Base-by-base conservation (phyloP, 2,329 filamentous ascomycete genomes). In the Xylariaceae sp. region DNA sequence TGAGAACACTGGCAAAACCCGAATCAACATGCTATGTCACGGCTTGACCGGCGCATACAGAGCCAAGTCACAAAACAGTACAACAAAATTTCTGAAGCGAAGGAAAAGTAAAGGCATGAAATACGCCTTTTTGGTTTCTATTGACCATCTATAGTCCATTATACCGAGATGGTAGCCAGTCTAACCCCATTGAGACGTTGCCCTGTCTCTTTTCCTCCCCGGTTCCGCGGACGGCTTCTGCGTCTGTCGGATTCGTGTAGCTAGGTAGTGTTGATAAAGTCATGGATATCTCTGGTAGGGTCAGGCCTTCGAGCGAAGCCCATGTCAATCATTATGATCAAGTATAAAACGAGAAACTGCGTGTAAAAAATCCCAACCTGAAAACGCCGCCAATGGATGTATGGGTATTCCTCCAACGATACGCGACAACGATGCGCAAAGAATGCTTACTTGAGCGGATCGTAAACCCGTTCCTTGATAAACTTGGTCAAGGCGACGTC, bases 401-500 rank as follows among this genome's bases (percentile, higher is more conserved):
- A 44, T 30, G 31, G 31, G 15, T 41, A 36, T 42, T 38, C 34
- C 34, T 42, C 37, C 41, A 15, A 42, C 37, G 47, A 32, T n/a
- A 38, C 17, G 32, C 37, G 37, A 9, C 19, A 47, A 47, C 41
- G 43, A 44, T 44, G 42, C 43, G 37, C 39, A 32, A 44, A n/a
- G 42, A 46, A 29, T 44, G 47, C 43, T 54, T 57, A 59, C 54
- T 59, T 61, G 40, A 62, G 52, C 47, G 80, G 80, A 56, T 83
- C 73, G 56, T 84, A 84, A 52, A 81, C 69, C 52, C 64, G 69
- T 52, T 72, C 65, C 71, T 77, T 76, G 66, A 84, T 83, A 65
- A 63, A 83, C 46, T 71, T 69, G 32, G 68, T 76, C 52, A 84
- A 64, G 40, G 76, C 74, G 29, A 81, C 77, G 54, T 83, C 79